Evolutionary conservation across 2,329 filamentous ascomycete genomes (phyloP).

Genomic region (Neofusicoccum sp.): DNA sequence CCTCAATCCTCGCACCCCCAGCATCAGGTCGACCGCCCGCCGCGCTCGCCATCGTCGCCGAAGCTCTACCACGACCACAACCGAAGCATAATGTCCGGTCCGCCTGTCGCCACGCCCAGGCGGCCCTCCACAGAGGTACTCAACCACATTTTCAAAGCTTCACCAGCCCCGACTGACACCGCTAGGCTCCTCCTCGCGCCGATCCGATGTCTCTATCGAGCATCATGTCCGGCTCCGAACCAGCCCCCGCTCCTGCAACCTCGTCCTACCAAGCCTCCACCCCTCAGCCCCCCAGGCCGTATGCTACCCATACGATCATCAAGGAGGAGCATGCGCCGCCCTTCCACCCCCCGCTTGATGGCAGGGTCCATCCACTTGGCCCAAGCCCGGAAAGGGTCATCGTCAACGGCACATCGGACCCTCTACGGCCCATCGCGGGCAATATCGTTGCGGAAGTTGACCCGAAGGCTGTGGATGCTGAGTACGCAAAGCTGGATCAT

Average conservation of each 20-base stretch:
- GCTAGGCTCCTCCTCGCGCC: constrained; percentile 68
- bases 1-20: constrained; percentile 35
- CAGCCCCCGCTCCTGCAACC: constrained; percentile 48
- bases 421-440: constrained; percentile 5
- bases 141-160: constrained; percentile 19
- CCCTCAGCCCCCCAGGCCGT: constrained; percentile 1
- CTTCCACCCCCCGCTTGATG: background rate
- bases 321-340: background rate
- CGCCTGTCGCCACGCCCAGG: constrained; percentile 33
- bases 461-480: constrained; percentile 66
- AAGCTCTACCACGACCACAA: constrained; percentile 29
- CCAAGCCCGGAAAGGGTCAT: constrained; percentile 1
- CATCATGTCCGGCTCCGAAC: constrained; percentile 79
- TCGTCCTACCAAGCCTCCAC: constrained; percentile 20
- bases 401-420: constrained; percentile 11
- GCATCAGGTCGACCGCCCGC: constrained; percentile 34
- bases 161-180: constrained; percentile 25
- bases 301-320: background rate
- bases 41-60: constrained; percentile 39
- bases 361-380: background rate
- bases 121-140: constrained; percentile 37
- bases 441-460: constrained; percentile 29
- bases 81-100: constrained; percentile 27
- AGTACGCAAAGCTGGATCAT: constrained; percentile 60
- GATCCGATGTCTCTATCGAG: constrained; percentile 96